phyloP scores from a whole-genome alignment of 306 rosid species.

The Fragaria iinumae region DNA sequence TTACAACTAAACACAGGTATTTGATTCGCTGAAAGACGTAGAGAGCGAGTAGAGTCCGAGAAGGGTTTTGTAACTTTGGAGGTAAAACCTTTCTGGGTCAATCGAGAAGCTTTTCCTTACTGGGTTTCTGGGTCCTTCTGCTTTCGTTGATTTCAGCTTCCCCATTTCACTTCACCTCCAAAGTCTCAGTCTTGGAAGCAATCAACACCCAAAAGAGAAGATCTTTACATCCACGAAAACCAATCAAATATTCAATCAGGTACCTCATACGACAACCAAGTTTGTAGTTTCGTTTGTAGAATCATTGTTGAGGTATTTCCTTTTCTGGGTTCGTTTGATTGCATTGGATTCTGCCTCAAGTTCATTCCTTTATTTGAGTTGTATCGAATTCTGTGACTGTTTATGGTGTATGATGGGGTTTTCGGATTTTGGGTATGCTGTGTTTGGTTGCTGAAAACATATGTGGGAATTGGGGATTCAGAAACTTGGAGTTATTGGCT shows the following conservation, averaged over 20 bases:
- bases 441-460: neutral
- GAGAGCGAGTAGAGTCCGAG: too few relatives aligned
- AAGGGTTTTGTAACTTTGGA: neutral
- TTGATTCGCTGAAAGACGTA: too few relatives aligned
- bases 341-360: neutral
- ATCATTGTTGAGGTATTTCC: neutral
- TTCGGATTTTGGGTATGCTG: neutral
- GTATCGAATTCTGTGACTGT: neutral
- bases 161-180: neutral
- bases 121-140: neutral
- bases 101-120: neutral
- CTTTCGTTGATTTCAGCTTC: neutral
- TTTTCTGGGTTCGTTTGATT: neutral
- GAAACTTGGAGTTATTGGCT: neutral
- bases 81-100: neutral
- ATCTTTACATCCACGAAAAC: neutral
- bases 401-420: neutral
- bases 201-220: neutral
- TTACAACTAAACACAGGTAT: too few relatives aligned
- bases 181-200: neutral
- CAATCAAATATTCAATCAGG: conserved; percentile 3
- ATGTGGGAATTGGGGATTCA: conserved; percentile 8
- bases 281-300: neutral
- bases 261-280: neutral
- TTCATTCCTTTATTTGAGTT: neutral